Evolutionary conservation across 495 filamentous ascomycete genomes (phyloP).

Genomic region (Oidiodendron maius): DNA sequence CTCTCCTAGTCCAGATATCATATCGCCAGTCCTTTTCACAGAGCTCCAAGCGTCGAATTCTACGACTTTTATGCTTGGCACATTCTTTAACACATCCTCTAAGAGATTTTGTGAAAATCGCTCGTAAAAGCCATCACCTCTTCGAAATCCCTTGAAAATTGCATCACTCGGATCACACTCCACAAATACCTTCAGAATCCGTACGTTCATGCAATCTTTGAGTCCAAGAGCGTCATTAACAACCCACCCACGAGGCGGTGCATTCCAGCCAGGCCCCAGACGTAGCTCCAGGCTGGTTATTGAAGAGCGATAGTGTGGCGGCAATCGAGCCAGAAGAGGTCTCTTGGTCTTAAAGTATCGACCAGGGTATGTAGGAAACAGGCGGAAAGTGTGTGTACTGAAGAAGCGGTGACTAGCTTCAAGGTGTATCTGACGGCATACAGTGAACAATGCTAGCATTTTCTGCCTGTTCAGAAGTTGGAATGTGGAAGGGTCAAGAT

Average conservation of each 20-base stretch:
- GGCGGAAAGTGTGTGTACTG: constrained; percentile 64
- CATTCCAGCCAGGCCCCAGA: constrained; percentile 74
- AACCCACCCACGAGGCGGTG: constrained; percentile 67
- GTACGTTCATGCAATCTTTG: constrained; percentile 52
- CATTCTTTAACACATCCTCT: constrained; percentile 46
- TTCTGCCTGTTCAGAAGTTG: constrained; percentile 43
- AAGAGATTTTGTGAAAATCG: constrained; percentile 59
- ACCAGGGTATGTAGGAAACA: constrained; percentile 70
- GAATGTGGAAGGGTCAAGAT: constrained; percentile 64
- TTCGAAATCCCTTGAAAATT: constrained; percentile 67
- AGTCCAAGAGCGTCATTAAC: constrained; percentile 63
- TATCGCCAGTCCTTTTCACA: constrained; percentile 59
- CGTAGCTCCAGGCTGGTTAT: constrained; percentile 70
- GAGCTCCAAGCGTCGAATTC: constrained; percentile 72
- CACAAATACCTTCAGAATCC: constrained; percentile 66
- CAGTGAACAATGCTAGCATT: constrained; percentile 41
- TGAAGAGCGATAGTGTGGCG: constrained; percentile 55
- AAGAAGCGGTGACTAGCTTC: constrained; percentile 76
- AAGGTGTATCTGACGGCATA: constrained; percentile 56
- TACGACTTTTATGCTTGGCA: constrained; percentile 56
- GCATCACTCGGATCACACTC: constrained; percentile 72
- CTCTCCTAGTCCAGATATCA: constrained; percentile 63
- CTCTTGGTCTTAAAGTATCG: constrained; percentile 56
- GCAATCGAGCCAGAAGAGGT: constrained; percentile 60
- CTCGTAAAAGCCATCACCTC: constrained; percentile 66